Base-by-base conservation (phyloP, 108 stramenopile species). In the Nitzschia inconspicua region DNA sequence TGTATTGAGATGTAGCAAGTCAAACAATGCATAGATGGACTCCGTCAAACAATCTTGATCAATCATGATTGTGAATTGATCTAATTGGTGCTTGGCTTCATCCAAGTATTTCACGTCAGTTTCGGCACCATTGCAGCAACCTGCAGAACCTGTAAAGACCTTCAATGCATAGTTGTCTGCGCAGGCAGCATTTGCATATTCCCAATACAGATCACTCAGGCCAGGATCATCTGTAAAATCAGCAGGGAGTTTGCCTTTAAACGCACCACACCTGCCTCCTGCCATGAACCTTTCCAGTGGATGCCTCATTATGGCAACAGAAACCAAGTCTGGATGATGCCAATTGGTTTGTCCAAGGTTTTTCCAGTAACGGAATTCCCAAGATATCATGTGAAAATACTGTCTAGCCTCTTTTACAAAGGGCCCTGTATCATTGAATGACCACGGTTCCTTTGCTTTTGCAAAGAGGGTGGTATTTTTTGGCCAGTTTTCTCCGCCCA, bases 231-330 rank as follows among this genome's bases (percentile, higher is more conserved):
- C 16, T 29, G 24, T 52, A 13, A 29, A 25, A 14, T 30, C 24
- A 14, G 51, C 1, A 52, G 25, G 29, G 6, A 28, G 19, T 52
- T 52, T 13, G 14, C 10, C 24, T 13, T 9, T 52, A 13, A 1
- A 8, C 24, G 47, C 71, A 30, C 42, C 61, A n/a, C n/a, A n/a
- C n/a, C n/a, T n/a, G n/a, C n/a, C n/a, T 13, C 66, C 72, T 14
- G 72, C 53, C 6, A 73, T 34, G 23, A 78, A 60, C 41, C 72
- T 51, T 22, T 63, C 54, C 18, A 78, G 32, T 8, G 77, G 77
- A 69, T 78, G 29, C n/a, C 77, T 39, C 54, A 73, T 73, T 0
- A 78, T 60, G 29, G 73, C 59, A 36, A 78, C 47, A 18, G 60
- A 63, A 18, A 78, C 47, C 40, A 78, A 34, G 28, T 53, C 20